A percentile compares a stretch with the other conserved stretches of the same genome.
Evolutionary conservation across 148 eudicot genomes (phyloP).

Genomic region (Limonium bicolor): DNA sequence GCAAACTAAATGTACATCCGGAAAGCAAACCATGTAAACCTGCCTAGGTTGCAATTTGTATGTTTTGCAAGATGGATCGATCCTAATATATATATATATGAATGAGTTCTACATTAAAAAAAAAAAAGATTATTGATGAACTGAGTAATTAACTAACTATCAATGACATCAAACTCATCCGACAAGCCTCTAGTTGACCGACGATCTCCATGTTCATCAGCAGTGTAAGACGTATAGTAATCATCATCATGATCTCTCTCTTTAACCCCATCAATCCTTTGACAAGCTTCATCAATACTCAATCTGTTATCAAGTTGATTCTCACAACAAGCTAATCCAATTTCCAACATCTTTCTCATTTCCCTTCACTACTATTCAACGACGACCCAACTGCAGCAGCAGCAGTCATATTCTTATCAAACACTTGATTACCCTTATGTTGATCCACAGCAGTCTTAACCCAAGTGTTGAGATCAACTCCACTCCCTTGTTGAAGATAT

Average conservation of each 20-base stretch:
- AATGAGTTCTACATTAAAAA: too few relatives aligned
- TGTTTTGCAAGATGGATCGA: too few relatives aligned
- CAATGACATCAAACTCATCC: too few relatives aligned
- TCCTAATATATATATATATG: too few relatives aligned
- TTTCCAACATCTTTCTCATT: conserved; percentile 44
- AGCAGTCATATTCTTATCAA: conserved; percentile 63
- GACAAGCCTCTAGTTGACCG: conserved; percentile 34
- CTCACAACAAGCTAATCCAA: conserved; percentile 55
- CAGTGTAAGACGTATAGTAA: conserved; percentile 19
- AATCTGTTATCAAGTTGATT: conserved; percentile 36
- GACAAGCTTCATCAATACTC: conserved; percentile 51
- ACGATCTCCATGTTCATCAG: conserved; percentile 17
- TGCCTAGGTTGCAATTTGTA: too few relatives aligned
- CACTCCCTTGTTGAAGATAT: conserved; percentile 36
- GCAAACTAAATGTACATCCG: too few relatives aligned
- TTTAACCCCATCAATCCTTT: conserved; percentile 41
- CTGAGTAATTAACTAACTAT: too few relatives aligned
- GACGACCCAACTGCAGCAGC: too few relatives aligned
- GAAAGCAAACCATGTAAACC: too few relatives aligned
- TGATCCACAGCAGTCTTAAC: conserved; percentile 15
- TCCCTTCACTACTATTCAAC: conserved; percentile 21
- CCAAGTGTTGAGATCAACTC: conserved; percentile 27
- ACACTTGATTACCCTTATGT: conserved; percentile 6
- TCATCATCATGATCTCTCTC: conserved; percentile 51
- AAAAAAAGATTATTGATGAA: too few relatives aligned